A percentile compares a stretch with the other conserved stretches of the same genome.
These are phyloP conservation scores for Picea abies DNA, from an alignment of 83 land plant genomes.

Conservation along the genomic window DNA sequence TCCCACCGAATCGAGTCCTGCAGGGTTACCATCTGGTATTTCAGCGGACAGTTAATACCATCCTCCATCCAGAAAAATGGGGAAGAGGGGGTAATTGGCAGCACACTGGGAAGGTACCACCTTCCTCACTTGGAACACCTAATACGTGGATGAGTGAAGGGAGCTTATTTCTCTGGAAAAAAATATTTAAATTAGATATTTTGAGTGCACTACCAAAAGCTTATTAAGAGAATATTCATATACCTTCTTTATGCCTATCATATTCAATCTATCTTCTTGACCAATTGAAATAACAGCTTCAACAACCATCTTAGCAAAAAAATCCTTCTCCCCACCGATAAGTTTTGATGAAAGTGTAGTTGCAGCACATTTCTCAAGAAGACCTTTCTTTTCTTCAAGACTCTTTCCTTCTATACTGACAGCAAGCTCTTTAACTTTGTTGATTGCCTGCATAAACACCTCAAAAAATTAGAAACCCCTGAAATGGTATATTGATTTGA, in stretches of 20 bases:
- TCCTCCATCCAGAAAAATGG: no score
- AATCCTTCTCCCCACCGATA: conserved; percentile 98
- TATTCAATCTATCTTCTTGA: conserved; percentile 78
- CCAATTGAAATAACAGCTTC: conserved; percentile 93
- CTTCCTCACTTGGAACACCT: no score
- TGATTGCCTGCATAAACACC: conserved; percentile 59
- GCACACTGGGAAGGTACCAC: no score
- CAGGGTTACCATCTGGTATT: no score
- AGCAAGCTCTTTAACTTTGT: conserved; percentile 89
- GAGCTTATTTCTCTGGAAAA: no score
- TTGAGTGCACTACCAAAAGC: no score
- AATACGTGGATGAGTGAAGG: no score
- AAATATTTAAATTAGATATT: no score
- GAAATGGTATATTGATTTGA: background rate
- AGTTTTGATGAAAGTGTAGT: conserved; percentile 96
- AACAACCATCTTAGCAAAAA: conserved; percentile 97
- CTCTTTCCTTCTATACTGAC: conserved; percentile 96
- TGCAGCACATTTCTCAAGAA: conserved; percentile 94
- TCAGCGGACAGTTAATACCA: no score
- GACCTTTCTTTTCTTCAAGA: conserved; percentile 80
- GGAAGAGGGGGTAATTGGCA: no score
- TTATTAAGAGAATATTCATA: background rate
- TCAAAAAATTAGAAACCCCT: background rate
- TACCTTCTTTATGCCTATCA: conserved; percentile 97
- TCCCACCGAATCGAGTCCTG: no score